Evolutionary conservation across 768 basidiomycete genomes (phyloP), one percentile per base, ranked within the genome.

Genomic region (Cystobasidium tubakii): DNA sequence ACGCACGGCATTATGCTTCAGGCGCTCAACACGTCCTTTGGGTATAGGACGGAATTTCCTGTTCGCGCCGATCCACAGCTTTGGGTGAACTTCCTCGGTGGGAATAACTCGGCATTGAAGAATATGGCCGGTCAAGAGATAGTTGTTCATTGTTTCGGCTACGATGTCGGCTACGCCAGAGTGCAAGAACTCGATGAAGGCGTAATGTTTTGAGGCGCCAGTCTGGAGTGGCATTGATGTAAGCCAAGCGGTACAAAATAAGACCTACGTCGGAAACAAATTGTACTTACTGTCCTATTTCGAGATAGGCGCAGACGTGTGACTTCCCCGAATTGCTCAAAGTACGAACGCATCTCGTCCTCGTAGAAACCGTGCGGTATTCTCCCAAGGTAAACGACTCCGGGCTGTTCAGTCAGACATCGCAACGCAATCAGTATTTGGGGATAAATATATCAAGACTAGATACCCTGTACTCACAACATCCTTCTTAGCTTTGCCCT

Each of bases 61-160:
- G 83, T 97, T 96, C 23, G 94, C 91, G n/a, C 96, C 95, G 13
- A 94, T 84, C 96, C 96, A 99, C 0, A 98, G 82, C 79, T 95
- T 87, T 15, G 93, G 90, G 81, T 98, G 95, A 0, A 98, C 87
- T 75, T 94, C 82, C 29, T 94, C 91, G 77, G 88, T 88, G 46
- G 96, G 92, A 74, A 98, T 87, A 65, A 93, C 81, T 82, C 91
- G 90, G 84, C 95, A 98, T 54, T 86, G 87, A 70, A 99, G 85
- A 76, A 99, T 89, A 80, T 96, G 95, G 7, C 95, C 94, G 85
- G 90, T 86, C 76, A 99, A 85, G 44, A 99, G 86, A 82, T 97
- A 99, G 83, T 96, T 98, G 85, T 99, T 88, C 96, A 98, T 98
- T 55, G 95, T 98, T 79, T 98, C 96, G 1, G 90, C 89, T 9